Evolutionary conservation across 2,329 filamentous ascomycete species (phyloP).

Genomic region (Talaromyces funiculosus): DNA sequence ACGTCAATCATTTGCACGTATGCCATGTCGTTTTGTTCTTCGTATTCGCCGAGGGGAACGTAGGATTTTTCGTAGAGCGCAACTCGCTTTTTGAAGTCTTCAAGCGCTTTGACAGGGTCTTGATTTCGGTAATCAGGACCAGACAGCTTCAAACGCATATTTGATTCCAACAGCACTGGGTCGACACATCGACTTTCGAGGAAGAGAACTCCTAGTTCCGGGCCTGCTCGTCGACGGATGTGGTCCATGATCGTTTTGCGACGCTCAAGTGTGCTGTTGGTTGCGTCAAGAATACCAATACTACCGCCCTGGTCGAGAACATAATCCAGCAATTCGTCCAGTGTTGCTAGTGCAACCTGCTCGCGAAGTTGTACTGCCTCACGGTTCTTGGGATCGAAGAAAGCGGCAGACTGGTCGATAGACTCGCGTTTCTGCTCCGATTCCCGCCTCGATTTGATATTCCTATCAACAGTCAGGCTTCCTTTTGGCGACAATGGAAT

Average conservation of each 20-base stretch:
- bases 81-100: slow-evolving; percentile 89
- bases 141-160: slow-evolving; percentile 94
- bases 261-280: slow-evolving; percentile 87
- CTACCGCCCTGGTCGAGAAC: slow-evolving; percentile 75
- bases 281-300: slow-evolving; percentile 93
- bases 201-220: slow-evolving; percentile 82
- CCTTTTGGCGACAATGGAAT: neutral
- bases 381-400: slow-evolving; percentile 88
- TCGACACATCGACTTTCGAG: slow-evolving; percentile 93
- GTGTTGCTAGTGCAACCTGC: slow-evolving; percentile 83
- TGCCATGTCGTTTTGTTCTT: slow-evolving; percentile 84
- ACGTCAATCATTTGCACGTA: slow-evolving; percentile 99
- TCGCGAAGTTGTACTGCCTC: slow-evolving; percentile 78
- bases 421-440: slow-evolving; percentile 38
- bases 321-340: slow-evolving; percentile 89
- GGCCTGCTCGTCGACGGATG: slow-evolving; percentile 75
- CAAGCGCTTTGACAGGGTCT: slow-evolving; percentile 76
- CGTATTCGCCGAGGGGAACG: slow-evolving; percentile 80
- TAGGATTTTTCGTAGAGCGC: slow-evolving; percentile 92
- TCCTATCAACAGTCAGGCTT: slow-evolving; percentile 17
- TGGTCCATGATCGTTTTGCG: slow-evolving; percentile 77
- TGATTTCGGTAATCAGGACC: slow-evolving; percentile 95
- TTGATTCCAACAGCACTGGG: slow-evolving; percentile 77
- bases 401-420: slow-evolving; percentile 83
- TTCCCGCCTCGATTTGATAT: slow-evolving; percentile 32